Evolutionary conservation across 208 protist species (phyloP).

Genomic region (Crithidia sp.): DNA sequence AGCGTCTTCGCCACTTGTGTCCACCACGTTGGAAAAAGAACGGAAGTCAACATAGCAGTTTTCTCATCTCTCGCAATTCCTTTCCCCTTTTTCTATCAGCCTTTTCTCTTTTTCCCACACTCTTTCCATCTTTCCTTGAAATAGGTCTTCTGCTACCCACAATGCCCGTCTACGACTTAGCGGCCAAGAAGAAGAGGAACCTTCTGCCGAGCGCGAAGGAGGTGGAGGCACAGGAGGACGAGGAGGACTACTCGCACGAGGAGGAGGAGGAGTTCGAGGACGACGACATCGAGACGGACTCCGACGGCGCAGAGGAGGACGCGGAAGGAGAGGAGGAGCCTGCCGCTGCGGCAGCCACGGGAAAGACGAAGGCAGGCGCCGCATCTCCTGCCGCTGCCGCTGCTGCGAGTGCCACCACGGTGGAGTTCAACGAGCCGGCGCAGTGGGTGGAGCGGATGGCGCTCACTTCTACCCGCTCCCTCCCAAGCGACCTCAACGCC

Average conservation of each 20-base stretch:
- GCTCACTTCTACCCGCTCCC: conserved; percentile 79
- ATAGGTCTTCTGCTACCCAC: background rate
- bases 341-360: background rate
- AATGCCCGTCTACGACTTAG: conserved; percentile 79
- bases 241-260: conserved; percentile 18
- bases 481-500: conserved; percentile 82
- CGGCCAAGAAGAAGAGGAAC: conserved; percentile 57
- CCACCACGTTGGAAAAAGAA: too few species aligned
- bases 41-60: too few species aligned
- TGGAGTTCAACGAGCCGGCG: conserved; percentile 88
- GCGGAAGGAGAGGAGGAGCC: conserved; percentile 5
- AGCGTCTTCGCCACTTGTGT: too few species aligned
- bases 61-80: too few species aligned
- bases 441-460: conserved; percentile 93
- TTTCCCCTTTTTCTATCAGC: too few species aligned
- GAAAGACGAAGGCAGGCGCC: background rate
- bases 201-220: conserved; percentile 26
- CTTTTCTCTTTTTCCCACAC: background rate
- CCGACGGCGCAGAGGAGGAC: conserved; percentile 9
- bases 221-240: conserved; percentile 22
- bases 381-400: conserved; percentile 14
- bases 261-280: conserved; percentile 36
- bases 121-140: background rate
- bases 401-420: conserved; percentile 26
- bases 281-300: conserved; percentile 9